Evolutionary conservation across 176 grass and related monocot species (phyloP), one percentile per base, ranked within the genome.

Genomic region (Musa schizocarpa): DNA sequence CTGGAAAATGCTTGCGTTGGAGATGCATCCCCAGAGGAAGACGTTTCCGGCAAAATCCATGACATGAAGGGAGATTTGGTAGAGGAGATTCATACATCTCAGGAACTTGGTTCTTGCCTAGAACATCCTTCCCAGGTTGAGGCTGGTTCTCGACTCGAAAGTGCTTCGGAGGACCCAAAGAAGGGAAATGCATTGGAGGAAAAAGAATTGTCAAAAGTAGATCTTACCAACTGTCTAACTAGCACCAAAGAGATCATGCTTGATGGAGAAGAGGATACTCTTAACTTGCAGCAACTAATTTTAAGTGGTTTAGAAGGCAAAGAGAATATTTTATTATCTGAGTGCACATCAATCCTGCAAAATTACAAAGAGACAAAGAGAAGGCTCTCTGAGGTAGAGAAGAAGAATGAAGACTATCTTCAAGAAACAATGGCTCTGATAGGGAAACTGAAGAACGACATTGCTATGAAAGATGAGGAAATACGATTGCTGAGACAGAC

Each of bases 381-480:
- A 78, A 50, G 74, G 9, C 55, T 49, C 25, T 73, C 69, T 50
- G 92, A 90, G 69, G 61, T 92, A 73, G 89, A 96, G 80, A 88
- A 82, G 75, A 92, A 83, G 78, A 92, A 89, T 29, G 78, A 92
- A 73, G 83, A 92, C 27, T 82, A 92, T 77, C 83, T 92, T 56
- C 66, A 81, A 51, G 89, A 92, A 25, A 92, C 85, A 52, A 79
- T 75, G 13, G 64, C 52, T 21, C 58, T 89, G 57, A 80, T 96
- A 84, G 81, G 76, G 57, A 85, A 96, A 68, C 57, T 96, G 65
- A 87, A 81, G 81, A 89, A 86, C 84, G 92, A 83, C 16, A 96
- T 92, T 86, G 88, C 89, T 12, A 82, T 84, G 70, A 92, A 92
- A 62, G 88, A 86, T 82, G 89, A 88, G 59, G 89, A 96, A 73